Percentiles rank a stretch among this genome's conserved stretches.
Evolutionary conservation across 331 rosid species (phyloP).

Genomic region (Spiraea crenata): DNA sequence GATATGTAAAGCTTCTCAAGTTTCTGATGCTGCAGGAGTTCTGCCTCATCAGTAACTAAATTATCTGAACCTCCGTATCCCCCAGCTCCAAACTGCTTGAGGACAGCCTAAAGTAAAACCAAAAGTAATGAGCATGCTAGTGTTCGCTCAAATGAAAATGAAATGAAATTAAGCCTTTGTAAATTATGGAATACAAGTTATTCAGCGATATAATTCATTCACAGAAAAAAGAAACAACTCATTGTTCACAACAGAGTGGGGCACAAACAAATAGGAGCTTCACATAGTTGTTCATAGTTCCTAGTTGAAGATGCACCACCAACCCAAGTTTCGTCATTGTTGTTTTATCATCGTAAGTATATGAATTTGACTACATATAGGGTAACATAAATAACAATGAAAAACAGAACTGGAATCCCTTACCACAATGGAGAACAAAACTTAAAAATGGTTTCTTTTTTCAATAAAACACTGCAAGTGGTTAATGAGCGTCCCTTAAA

Average conservation of each 20-base stretch:
- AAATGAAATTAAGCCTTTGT: not conserved
- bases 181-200: not conserved
- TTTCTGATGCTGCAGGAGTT: constrained; percentile 83
- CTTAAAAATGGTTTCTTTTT: not conserved
- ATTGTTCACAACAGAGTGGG: not conserved
- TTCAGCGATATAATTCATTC: not conserved
- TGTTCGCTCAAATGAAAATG: not conserved
- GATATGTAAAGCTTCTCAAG: constrained; percentile 96
- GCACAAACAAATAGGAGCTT: not conserved
- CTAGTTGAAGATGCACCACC: not conserved
- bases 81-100: constrained; percentile 95
- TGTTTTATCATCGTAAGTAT: not conserved
- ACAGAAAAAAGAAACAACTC: not conserved
- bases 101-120: constrained; percentile 68
- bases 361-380: not conserved
- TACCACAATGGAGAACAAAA: not conserved
- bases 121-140: constrained; percentile 17
- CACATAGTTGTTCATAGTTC: not conserved
- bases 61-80: constrained; percentile 94
- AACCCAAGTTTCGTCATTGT: not conserved
- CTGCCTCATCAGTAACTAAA: constrained; percentile 73
- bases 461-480: not conserved
- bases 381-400: not conserved
- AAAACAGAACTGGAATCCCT: not conserved
- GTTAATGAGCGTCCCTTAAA: too few species aligned